These are phyloP conservation scores for Cyberlindnera sargentensis DNA, from an alignment of 805 yeast species.

Conservation along the genomic window DNA sequence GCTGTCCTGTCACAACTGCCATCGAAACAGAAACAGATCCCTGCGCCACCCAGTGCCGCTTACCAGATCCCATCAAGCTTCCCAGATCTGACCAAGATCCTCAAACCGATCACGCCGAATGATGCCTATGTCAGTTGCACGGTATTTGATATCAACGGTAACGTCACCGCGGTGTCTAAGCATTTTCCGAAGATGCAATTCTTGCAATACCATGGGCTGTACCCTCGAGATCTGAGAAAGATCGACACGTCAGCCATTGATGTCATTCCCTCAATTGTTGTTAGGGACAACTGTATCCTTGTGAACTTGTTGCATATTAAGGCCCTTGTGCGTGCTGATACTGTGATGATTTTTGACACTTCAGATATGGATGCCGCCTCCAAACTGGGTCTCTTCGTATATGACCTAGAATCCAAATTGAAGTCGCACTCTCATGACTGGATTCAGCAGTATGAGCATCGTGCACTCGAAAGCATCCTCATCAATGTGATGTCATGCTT, in stretches of 20 bases:
- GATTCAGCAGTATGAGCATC: constrained; percentile 63
- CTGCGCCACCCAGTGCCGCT: constrained; percentile 5
- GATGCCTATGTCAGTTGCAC: constrained; percentile 67
- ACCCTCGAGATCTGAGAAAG: constrained; percentile 82
- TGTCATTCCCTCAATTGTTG: constrained; percentile 84
- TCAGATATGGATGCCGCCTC: constrained; percentile 48
- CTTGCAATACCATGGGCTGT: constrained; percentile 63
- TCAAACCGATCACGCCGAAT: constrained; percentile 32
- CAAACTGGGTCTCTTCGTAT: constrained; percentile 68
- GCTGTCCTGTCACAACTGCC: background rate
- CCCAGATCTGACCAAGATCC: constrained; percentile 15
- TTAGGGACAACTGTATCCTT: constrained; percentile 68
- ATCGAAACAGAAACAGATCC: background rate
- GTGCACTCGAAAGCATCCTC: constrained; percentile 76
- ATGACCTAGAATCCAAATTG: constrained; percentile 74
- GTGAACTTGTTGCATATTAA: constrained; percentile 82
- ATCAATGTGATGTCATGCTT: constrained; percentile 73
- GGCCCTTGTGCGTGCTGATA: constrained; percentile 76
- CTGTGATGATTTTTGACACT: constrained; percentile 78
- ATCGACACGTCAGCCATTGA: constrained; percentile 69
- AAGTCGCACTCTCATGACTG: constrained; percentile 31
- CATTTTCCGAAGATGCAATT: constrained; percentile 75
- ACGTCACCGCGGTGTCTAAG: constrained; percentile 69
- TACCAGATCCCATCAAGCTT: constrained; percentile 8
- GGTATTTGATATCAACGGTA: constrained; percentile 67